Evolutionary conservation across 805 yeast species (phyloP).

Genomic region (Scheffersomyces spartinae): DNA sequence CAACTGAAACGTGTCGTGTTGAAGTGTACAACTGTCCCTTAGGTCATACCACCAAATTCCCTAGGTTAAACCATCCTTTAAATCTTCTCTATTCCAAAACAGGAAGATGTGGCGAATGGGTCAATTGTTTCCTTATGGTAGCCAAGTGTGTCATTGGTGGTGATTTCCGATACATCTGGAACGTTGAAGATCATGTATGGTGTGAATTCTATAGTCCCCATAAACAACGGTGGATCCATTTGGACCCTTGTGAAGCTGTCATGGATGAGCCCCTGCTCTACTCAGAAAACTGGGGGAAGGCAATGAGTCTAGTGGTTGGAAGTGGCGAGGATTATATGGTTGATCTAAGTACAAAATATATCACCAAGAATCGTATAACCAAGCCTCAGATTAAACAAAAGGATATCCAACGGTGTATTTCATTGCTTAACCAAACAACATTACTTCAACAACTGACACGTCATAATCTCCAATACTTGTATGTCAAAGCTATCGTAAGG

Average conservation of each 20-base stretch:
- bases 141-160: slow-evolving; percentile 49
- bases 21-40: slow-evolving; percentile 54
- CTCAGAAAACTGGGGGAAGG: slow-evolving; percentile 82
- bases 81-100: slow-evolving; percentile 46
- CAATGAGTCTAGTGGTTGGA: slow-evolving; percentile 81
- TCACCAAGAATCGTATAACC: slow-evolving; percentile 24
- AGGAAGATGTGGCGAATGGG: slow-evolving; percentile 97
- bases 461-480: slow-evolving; percentile 4
- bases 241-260: slow-evolving; percentile 81
- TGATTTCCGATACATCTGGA: slow-evolving; percentile 62
- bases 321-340: slow-evolving; percentile 46
- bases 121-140: slow-evolving; percentile 65
- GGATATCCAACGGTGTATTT: slow-evolving; percentile 2
- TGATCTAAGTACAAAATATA: slow-evolving; percentile 66
- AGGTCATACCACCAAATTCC: slow-evolving; percentile 45
- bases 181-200: slow-evolving; percentile 94
- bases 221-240: slow-evolving; percentile 69
- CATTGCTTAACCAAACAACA: slow-evolving; percentile 2
- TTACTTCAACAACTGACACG: no score
- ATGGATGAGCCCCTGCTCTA: slow-evolving; percentile 75
- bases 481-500: slow-evolving; percentile 6
- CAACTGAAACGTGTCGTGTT: slow-evolving; percentile 36
- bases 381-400: slow-evolving; percentile 6
- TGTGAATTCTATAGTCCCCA: slow-evolving; percentile 67
- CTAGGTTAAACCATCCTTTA: slow-evolving; percentile 63